Base-by-base conservation (phyloP, 371 early-diverging fungal species). In the Lichtheimia hyalospora region DNA sequence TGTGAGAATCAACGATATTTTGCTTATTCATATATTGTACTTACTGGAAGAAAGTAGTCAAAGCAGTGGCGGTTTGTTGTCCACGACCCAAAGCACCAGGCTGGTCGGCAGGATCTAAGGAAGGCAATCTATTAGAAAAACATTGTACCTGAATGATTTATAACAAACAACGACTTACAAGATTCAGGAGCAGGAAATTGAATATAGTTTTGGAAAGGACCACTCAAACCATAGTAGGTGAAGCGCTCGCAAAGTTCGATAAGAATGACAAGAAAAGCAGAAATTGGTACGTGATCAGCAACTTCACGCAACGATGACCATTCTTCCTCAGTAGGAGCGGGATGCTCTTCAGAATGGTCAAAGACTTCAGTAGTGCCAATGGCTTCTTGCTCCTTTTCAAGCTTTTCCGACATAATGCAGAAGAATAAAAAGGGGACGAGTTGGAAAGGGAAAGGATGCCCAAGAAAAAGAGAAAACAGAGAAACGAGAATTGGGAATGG, bases 151-250 rank as follows among this genome's bases (percentile, higher is more conserved):
- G 25, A 6, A 34, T 34, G 34, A 27, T 27, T 27, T 27, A 5
- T 1, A 34, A 34, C 10, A 34, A 4, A 16, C 15, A 24, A 24
- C 5, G 7, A 18, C 71, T 66, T 77, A 74, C 75, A 74, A 21
- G 54, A 53, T 28, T 61, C 57, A 14, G 80, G 76, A 53, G 56
- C 52, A 61, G 80, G 80, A 39, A 64, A 54, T 62, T 79, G 77
- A 28, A 84, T 76, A 61, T 89, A 90, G 44, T 84, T 83, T 66
- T 84, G 85, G 75, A 90, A 89, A 62, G 87, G 73, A 63, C 85
- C 83, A 43, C 81, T 86, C 5, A 85, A 82, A 66, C 90, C 91
- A 68, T 91, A 90, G 77, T 83, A 92, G 16, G 92, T 79, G 64
- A 91, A 90, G 54, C 91, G 86, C 69, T 91, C 91, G 61, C 80